phyloP scores from a whole-genome alignment of 2,329 filamentous ascomycete genomes.

The Colletotrichum horii region DNA sequence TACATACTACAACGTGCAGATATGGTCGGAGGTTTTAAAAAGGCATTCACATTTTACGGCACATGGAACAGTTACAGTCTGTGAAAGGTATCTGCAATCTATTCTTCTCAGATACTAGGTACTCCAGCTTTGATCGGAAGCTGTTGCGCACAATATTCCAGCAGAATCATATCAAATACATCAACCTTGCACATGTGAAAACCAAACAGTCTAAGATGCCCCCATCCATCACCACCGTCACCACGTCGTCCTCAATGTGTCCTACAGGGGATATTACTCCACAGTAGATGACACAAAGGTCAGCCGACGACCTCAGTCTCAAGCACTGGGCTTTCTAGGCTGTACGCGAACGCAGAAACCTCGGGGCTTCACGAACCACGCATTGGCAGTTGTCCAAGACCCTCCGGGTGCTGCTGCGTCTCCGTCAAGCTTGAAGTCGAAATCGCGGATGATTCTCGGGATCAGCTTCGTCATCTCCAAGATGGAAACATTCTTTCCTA shows the following conservation, averaged over 20 bases:
- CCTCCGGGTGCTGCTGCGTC: background rate
- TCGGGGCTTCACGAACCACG: constrained; percentile 47
- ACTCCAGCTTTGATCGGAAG: background rate
- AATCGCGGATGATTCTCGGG: constrained; percentile 38
- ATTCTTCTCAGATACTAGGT: background rate
- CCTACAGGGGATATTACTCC: background rate
- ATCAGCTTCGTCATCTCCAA: constrained; percentile 49
- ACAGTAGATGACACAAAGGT: background rate
- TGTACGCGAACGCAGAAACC: constrained; percentile 38
- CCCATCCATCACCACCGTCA: fast-evolving
- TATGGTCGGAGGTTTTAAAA: background rate
- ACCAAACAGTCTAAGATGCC: background rate
- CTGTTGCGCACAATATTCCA: background rate
- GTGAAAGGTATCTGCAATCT: background rate
- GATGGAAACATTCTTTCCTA: constrained; percentile 48
- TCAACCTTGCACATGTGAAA: fast-evolving
- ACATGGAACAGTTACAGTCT: fast-evolving
- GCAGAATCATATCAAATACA: background rate
- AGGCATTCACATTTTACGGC: background rate
- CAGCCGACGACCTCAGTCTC: background rate
- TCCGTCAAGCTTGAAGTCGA: constrained; percentile 34
- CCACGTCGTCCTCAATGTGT: background rate
- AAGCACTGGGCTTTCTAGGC: background rate
- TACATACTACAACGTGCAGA: background rate
- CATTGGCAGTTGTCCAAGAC: constrained; percentile 39